Conservation (phyloP, 1,284 basidiomycete genomes). For the Lentinula novae-zelandiae region DNA sequence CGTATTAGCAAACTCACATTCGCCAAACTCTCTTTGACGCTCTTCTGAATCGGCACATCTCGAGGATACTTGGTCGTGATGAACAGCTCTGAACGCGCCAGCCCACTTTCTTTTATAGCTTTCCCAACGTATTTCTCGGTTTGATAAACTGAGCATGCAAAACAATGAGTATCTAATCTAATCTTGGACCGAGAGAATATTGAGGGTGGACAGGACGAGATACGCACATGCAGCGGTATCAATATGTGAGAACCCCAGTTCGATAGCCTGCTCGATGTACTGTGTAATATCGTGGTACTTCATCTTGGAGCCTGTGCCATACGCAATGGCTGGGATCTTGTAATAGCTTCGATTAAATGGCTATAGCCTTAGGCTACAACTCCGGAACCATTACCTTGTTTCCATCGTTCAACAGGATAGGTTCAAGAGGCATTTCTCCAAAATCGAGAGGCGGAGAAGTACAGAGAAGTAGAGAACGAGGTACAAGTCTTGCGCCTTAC, state of each 20-base stretch:
- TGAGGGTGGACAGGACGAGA: not conserved
- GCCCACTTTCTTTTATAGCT: slow-evolving; percentile 47
- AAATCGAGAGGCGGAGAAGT: too few species aligned
- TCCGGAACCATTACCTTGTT: slow-evolving; percentile 2
- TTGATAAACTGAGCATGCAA: slow-evolving; percentile 35
- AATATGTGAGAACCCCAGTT: slow-evolving; percentile 43
- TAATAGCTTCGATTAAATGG: not conserved
- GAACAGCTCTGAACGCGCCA: slow-evolving; percentile 44
- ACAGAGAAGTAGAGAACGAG: not conserved
- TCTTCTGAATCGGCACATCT: slow-evolving; percentile 17
- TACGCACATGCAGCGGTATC: slow-evolving; percentile 43
- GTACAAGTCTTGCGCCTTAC: not conserved
- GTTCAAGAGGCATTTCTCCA: slow-evolving; percentile 18
- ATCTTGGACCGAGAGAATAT: not conserved
- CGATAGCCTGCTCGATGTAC: slow-evolving; percentile 38
- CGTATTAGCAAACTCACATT: slow-evolving; percentile 24
- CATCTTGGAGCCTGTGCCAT: slow-evolving; percentile 23
- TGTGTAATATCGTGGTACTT: slow-evolving; percentile 26
- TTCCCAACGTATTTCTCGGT: slow-evolving; percentile 50
- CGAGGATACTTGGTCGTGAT: slow-evolving; percentile 57
- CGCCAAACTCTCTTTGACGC: slow-evolving; percentile 32
- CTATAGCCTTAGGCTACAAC: not conserved
- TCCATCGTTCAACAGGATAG: slow-evolving; percentile 16
- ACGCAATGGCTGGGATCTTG: slow-evolving; percentile 26
- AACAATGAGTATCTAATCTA: not conserved